Evolutionary conservation across 306 rosid genomes (phyloP).

Genomic region (Dicorynia guianensis): DNA sequence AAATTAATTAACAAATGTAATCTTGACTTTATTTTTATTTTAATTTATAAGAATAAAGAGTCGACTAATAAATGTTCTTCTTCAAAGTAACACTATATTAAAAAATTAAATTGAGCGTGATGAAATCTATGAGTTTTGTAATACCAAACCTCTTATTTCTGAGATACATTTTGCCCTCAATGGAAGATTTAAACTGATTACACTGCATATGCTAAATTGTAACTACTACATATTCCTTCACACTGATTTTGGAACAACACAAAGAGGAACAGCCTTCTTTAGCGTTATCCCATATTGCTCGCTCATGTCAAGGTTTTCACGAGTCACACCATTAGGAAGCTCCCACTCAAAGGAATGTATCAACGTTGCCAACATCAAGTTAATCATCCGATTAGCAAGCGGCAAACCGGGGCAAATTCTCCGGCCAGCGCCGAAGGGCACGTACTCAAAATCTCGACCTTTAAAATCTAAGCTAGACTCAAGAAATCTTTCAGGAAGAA

Average conservation of each 20-base stretch:
- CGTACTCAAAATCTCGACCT: constrained; percentile 59
- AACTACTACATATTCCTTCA: background rate
- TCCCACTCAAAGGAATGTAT: constrained; percentile 63
- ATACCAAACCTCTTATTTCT: no score
- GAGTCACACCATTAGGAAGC: constrained; percentile 54
- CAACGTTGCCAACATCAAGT: constrained; percentile 54
- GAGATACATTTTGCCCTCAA: background rate
- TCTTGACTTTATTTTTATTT: no score
- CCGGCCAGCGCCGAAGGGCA: constrained; percentile 71
- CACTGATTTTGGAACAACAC: constrained; percentile 43
- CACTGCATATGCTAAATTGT: background rate
- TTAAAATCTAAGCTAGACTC: constrained; percentile 44
- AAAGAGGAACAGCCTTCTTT: constrained; percentile 63
- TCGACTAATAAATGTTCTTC: no score
- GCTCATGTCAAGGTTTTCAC: constrained; percentile 54
- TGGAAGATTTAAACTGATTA: background rate
- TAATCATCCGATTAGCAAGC: constrained; percentile 61
- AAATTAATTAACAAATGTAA: no score
- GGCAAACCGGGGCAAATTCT: constrained; percentile 74
- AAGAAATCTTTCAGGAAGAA: constrained; percentile 62
- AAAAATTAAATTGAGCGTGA: no score
- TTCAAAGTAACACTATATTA: no score
- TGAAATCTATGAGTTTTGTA: no score
- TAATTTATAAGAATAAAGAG: no score
- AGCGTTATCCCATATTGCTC: constrained; percentile 66